These are phyloP conservation scores for Epithemia pelagica DNA, from an alignment of 108 stramenopile species.

Conservation along the genomic window DNA sequence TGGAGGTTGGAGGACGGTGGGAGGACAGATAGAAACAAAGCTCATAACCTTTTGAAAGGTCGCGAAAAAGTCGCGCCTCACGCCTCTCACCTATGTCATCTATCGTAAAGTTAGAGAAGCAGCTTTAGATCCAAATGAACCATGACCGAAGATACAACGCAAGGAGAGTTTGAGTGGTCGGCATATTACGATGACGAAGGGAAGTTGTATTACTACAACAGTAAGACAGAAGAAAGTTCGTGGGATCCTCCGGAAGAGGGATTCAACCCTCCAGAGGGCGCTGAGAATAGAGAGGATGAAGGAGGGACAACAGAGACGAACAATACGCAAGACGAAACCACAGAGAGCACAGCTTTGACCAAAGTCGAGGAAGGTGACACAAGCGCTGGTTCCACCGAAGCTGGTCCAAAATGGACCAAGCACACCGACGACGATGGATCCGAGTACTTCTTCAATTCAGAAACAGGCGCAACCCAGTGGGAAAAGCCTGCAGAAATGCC, in stretches of 20 bases:
- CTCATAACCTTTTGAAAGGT: no score
- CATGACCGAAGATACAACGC: no score
- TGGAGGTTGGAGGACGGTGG: no score
- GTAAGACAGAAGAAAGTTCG: slow-evolving; percentile 43
- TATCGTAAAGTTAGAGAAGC: no score
- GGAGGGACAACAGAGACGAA: no score
- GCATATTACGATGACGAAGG: slow-evolving; percentile 49
- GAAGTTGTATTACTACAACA: slow-evolving; percentile 63
- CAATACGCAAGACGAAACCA: not conserved
- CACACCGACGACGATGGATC: slow-evolving; percentile 56
- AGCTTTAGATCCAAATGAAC: no score
- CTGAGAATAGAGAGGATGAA: no score
- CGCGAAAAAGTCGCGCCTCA: no score
- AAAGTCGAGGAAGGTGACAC: not conserved
- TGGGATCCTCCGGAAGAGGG: slow-evolving; percentile 66
- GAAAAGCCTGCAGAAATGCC: slow-evolving; percentile 33
- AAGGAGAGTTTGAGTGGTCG: slow-evolving; percentile 49
- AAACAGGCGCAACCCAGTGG: slow-evolving; percentile 66
- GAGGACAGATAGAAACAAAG: no score
- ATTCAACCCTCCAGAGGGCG: slow-evolving; percentile 16
- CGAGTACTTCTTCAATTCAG: slow-evolving; percentile 64
- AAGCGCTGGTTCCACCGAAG: not conserved
- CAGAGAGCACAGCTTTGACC: not conserved
- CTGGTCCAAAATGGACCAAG: slow-evolving; percentile 29
- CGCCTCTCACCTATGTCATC: no score